These are phyloP conservation scores for Colletotrichum somersetense DNA, from an alignment of 2,329 filamentous ascomycete genomes.

Conservation along the genomic window DNA sequence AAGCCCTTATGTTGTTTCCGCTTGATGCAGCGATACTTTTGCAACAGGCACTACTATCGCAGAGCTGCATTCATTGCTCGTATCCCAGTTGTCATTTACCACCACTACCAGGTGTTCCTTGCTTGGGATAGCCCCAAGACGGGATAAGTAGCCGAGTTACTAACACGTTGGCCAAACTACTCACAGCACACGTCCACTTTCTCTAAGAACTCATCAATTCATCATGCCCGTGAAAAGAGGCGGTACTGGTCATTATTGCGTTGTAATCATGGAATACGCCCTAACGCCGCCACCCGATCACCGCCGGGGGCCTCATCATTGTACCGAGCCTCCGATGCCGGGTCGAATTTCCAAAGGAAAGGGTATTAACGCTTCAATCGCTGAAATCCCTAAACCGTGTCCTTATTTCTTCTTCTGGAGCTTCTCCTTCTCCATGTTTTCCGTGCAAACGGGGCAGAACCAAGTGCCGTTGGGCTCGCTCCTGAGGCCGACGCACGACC, in stretches of 20 bases:
- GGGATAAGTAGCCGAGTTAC: background rate
- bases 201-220: background rate
- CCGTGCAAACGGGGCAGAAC: constrained; percentile 74
- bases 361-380: constrained; percentile 33
- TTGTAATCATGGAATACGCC: background rate
- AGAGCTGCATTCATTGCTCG: background rate
- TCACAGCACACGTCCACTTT: background rate
- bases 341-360: constrained; percentile 7
- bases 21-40: background rate
- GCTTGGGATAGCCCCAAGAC: background rate
- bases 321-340: constrained; percentile 6
- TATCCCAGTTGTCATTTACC: background rate
- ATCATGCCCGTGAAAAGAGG: background rate
- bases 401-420: constrained; percentile 32
- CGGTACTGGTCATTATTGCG: background rate
- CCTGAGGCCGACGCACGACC: constrained; percentile 78
- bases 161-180: background rate
- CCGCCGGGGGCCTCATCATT: background rate
- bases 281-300: background rate
- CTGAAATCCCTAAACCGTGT: background rate
- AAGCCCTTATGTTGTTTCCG: background rate
- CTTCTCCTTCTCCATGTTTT: constrained; percentile 62
- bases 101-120: background rate
- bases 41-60: background rate
- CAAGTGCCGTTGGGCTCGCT: constrained; percentile 76